These are phyloP conservation scores for Candida cerambycidarum DNA, from an alignment of 805 yeast species.

Conservation along the genomic window DNA sequence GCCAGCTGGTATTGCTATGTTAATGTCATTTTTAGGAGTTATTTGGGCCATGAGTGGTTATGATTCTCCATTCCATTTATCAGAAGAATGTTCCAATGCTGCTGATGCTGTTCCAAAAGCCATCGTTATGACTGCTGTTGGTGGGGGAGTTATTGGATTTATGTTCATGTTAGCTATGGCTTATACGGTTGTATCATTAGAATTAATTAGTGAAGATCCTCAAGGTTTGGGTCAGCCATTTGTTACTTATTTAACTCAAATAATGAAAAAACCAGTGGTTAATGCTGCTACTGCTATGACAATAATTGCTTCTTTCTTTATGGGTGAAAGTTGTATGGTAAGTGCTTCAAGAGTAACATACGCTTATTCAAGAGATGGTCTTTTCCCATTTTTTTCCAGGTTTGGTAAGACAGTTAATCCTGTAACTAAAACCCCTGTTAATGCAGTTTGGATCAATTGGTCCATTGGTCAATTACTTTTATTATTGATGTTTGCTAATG, in stretches of 20 bases:
- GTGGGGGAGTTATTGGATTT: slow-evolving; percentile 59
- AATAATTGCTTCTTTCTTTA: slow-evolving; percentile 38
- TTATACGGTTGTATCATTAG: slow-evolving; percentile 55
- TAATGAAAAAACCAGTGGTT: slow-evolving; percentile 39
- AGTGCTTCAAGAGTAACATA: slow-evolving; percentile 67
- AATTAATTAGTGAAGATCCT: slow-evolving; percentile 45
- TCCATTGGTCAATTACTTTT: slow-evolving; percentile 54
- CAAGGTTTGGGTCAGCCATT: slow-evolving; percentile 59
- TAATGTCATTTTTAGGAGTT: slow-evolving; percentile 59
- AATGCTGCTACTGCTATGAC: slow-evolving; percentile 39
- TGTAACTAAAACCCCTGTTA: slow-evolving; percentile 58
- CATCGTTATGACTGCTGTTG: slow-evolving; percentile 55
- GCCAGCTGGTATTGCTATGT: slow-evolving; percentile 59
- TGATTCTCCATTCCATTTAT: slow-evolving; percentile 71
- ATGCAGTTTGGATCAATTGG: slow-evolving; percentile 62
- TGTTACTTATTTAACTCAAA: slow-evolving; percentile 52
- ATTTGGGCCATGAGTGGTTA: slow-evolving; percentile 76
- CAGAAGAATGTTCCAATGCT: slow-evolving; percentile 73
- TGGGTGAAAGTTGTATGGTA: slow-evolving; percentile 50
- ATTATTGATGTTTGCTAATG: slow-evolving; percentile 62
- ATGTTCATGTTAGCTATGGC: slow-evolving; percentile 59
- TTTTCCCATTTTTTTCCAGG: slow-evolving; percentile 55
- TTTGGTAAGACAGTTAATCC: slow-evolving; percentile 52
- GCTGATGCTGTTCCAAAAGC: slow-evolving; percentile 66
- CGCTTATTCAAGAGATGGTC: slow-evolving; percentile 67